Base-by-base conservation (phyloP, 768 basidiomycete genomes). In the Phanerochaete sordida region DNA sequence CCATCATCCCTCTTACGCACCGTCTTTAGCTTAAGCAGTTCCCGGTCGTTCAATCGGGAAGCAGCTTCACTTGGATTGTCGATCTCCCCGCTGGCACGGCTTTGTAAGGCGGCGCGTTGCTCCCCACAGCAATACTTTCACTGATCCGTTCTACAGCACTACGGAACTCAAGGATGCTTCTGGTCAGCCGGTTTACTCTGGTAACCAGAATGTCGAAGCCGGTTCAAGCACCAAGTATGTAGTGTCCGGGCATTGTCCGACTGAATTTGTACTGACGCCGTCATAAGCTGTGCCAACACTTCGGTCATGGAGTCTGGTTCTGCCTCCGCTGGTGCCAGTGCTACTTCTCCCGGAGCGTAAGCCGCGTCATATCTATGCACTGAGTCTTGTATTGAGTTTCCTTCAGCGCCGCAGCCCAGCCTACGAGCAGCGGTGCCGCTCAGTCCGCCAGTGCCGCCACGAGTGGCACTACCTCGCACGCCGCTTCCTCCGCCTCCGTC, bases 151-250 rank as follows among this genome's bases (percentile, higher is more conserved):
- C 19, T 49, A 13, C 53, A 91, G 88, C 64, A 81, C 81, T n/a
- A 64, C 82, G 33, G 67, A 67, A 13, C 59, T 88, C 63, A 87
- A 84, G 73, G 89, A 90, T 62, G 72, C 71, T 66, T 81, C 82
- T 15, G 89, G 89, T 16, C 16, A 68, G 1, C 69, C 65, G 9
- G 82, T 77, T 7, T 91, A 77, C 72, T 81, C 82, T 15, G 82
- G 83, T 53, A 72, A 75, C 1, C 74, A 84, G 31, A 81, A 74
- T 0, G 69, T 90, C 50, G 62, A 70, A 56, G 1, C 68, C 4
- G 73, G 81, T 28, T 49, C 66, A 12, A 73, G 77, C 59, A 61
- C 46, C 19, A 58, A 44, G 57, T 60, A 23, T 26, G 33, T 37
- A 15, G 43, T 30, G n/a, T 9, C 11, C 16, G 6, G 12, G 30